Evolutionary conservation across 495 filamentous ascomycete genomes (phyloP), one percentile per base, ranked within the genome.

Genomic region (Aspergillus homomorphus): DNA sequence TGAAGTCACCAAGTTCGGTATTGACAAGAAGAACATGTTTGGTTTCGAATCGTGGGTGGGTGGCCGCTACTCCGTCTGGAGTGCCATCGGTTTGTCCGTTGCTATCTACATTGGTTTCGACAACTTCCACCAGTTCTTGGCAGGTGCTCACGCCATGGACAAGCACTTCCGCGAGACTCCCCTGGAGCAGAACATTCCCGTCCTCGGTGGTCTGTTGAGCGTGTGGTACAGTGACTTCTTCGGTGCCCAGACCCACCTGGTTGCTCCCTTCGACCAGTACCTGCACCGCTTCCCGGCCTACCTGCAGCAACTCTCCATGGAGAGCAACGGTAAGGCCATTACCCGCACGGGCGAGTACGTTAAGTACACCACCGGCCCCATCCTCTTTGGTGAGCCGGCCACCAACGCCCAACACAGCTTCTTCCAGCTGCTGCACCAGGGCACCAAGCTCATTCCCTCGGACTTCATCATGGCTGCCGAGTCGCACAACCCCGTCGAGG

Each of bases 351-450:
- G 91, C 59, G 83, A 91, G 45, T 89, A 95, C 50, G 92, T 96
- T 71, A 95, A 96, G 73, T 98, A 98, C 80, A 96, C 92, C 52
- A 98, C 94, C 16, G 94, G 89, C 22, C 83, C 94, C 20, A 89
- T 98, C 74, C 77, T 98, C 54, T 98, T 98, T 73, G 94, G 94
- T 67, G 94, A 98, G 80, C 94, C 94, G 53, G 94, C 92, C 72
- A 98, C 94, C 73, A 98, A 98, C 71, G 94, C 94, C 58, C 94
- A 98, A 82, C 94, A 98, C 84, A 98, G 94, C 56, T 98, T 98
- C 86, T 98, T 93, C 87, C 94, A 98, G 82, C 87, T 98, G 51
- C 84, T 98, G 42, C 94, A 98, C 80, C 94, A 98, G 78, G 94
- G 94, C 63, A 98, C 95, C 64, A 98, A 98, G 84, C 87, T 98